Percentiles rank a stretch among this genome's conserved stretches.
Conservation (phyloP, 108 stramenopile genomes). For the Skeletonema tropicum region DNA sequence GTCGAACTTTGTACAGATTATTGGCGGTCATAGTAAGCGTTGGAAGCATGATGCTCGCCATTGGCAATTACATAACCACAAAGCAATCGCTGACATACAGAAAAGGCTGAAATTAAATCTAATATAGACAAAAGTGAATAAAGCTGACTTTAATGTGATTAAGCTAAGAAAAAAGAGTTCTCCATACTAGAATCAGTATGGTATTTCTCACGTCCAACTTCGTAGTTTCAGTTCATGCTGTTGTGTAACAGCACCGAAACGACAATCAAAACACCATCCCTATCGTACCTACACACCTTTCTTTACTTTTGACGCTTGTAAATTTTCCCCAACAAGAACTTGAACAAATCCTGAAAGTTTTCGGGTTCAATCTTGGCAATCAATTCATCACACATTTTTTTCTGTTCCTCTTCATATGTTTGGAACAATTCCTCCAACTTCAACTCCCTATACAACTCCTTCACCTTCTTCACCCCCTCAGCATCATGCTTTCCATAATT, state of each 20-base stretch:
- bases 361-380: slow-evolving; percentile 59
- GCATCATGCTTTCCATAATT: slow-evolving; percentile 91
- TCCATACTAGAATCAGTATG: too few relatives aligned
- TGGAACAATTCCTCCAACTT: slow-evolving; percentile 73
- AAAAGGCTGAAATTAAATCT: slow-evolving; percentile 1
- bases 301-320: slow-evolving; percentile 94
- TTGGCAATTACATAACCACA: slow-evolving; percentile 17
- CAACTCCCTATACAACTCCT: slow-evolving; percentile 89
- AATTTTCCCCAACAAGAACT: slow-evolving; percentile 89
- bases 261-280: neutral
- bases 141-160: neutral
- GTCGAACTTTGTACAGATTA: slow-evolving; percentile 44
- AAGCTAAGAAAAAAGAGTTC: neutral
- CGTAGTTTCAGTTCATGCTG: neutral
- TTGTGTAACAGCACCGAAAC: neutral
- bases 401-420: slow-evolving; percentile 87
- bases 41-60: slow-evolving; percentile 34
- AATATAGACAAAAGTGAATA: neutral
- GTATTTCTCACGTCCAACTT: neutral
- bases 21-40: slow-evolving; percentile 39
- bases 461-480: slow-evolving; percentile 74
- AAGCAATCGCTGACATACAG: neutral
- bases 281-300: neutral
- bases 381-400: slow-evolving; percentile 55
- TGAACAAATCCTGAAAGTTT: slow-evolving; percentile 74